phyloP scores from a whole-genome alignment of 345 rosid species.

The Citrus mangshanensis region DNA sequence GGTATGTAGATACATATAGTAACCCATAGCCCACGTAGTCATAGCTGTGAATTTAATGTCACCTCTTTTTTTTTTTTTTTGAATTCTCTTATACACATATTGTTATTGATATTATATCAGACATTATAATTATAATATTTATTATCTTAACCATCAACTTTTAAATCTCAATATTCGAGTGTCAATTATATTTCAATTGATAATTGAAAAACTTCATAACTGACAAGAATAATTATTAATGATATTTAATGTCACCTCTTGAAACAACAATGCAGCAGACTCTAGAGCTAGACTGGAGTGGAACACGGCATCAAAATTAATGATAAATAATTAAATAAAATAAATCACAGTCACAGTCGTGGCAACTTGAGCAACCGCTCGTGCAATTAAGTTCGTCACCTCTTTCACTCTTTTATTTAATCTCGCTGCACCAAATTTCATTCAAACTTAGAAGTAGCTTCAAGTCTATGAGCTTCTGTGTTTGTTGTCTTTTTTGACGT shows the following conservation, averaged over 20 bases:
- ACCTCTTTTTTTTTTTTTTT: neutral
- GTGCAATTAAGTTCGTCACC: neutral
- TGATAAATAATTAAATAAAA: neutral
- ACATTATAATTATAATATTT: no score
- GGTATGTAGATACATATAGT: no score
- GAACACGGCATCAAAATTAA: neutral
- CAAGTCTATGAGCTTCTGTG: neutral
- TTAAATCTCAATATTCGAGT: no score
- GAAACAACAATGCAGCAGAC: neutral
- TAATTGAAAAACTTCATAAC: no score
- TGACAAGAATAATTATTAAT: no score
- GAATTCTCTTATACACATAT: no score
- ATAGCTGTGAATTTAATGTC: neutral
- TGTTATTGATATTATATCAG: no score
- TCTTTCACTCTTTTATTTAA: neutral
- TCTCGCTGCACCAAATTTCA: neutral
- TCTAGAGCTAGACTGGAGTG: neutral
- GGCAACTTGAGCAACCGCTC: neutral
- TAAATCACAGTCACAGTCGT: neutral
- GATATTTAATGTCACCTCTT: neutral
- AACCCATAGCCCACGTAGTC: neutral
- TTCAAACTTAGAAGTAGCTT: neutral
- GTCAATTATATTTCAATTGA: no score
- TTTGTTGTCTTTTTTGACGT: neutral
- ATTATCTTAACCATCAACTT: no score